Evolutionary conservation across 2,329 filamentous ascomycete genomes (phyloP).

Genomic region (Colletotrichum echinochloae): DNA sequence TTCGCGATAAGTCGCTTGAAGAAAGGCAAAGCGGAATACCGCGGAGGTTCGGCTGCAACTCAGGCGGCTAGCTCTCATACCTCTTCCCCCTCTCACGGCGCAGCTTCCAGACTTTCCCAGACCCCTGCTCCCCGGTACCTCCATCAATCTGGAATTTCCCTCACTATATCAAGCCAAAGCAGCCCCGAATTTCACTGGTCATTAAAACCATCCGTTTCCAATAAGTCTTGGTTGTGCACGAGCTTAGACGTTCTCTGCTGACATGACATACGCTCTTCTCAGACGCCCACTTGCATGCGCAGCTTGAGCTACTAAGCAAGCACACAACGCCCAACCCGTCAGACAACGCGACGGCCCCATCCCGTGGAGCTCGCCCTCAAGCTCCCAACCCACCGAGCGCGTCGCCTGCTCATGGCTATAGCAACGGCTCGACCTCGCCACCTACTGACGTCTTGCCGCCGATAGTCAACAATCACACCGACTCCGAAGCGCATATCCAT

Average conservation of each 20-base stretch:
- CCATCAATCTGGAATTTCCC: constrained; percentile 6
- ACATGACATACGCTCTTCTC: constrained; percentile 34
- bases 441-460: constrained; percentile 51
- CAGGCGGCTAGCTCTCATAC: constrained; percentile 10
- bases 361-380: constrained; percentile 45
- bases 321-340: constrained; percentile 51
- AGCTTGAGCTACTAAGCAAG: constrained; percentile 58
- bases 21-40: constrained; percentile 5
- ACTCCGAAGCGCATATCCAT: constrained; percentile 61
- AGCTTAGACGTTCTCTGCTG: constrained; percentile 30
- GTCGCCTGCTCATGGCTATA: constrained; percentile 60
- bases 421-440: constrained; percentile 49
- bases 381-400: constrained; percentile 47
- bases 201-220: neutral
- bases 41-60: constrained; percentile 6
- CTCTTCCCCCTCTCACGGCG: constrained; percentile 16
- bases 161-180: constrained; percentile 15
- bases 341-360: constrained; percentile 45
- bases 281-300: constrained; percentile 54
- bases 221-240: constrained; percentile 4
- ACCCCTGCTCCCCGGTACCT: constrained; percentile 23
- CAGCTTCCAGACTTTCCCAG: constrained; percentile 7
- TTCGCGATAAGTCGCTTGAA: neutral
- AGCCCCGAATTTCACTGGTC: neutral
- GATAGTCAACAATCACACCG: constrained; percentile 49